Evolutionary conservation across 202 grass and related monocot species (phyloP), one percentile per base, ranked within the genome.

Genomic region (Panicum virgatum): DNA sequence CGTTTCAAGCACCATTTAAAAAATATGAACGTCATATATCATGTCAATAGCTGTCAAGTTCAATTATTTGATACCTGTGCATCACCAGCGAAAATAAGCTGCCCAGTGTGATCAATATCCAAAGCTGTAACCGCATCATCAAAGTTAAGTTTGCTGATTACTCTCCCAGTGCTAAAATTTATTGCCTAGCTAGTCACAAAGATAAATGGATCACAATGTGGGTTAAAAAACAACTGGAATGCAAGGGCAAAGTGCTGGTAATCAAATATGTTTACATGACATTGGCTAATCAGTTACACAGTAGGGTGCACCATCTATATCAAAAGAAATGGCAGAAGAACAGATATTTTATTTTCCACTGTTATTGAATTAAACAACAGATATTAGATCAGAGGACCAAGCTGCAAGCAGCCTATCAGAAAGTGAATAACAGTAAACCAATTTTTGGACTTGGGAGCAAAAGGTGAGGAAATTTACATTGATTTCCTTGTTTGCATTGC

Each of bases 91-190:
- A 98, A 98, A 85, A 98, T 88, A 93, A 93, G 88, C 56, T 96
- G 92, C 25, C 96, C 96, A 18, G 92, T 92, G 73, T 98, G 96
- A 92, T 92, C 92, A 87, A 93, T 83, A 88, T 98, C 96, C 80
- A 96, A 83, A 74, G 92, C 96, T 65, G 92, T 96, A 81, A 98
- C 92, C 72, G 88, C 88, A 76, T 93, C 88, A 85, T 98, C 96
- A 86, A 95, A 93, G 50, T 73, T 86, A 86, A 96, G 92, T 84
- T 98, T 98, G 84, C 87, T 93, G 73, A 93, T 80, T 87, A 93
- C 80, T 85, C 92, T 89, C 69, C 96, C 96, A 12, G 96, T 98
- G 80, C 96, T 98, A 88, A 98, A 98, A 90, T 98, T 98, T 80
- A 98, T 93, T 52, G 66, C 95, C 95, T 98, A 82, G 59, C 76